phyloP scores from a whole-genome alignment of 305 asterid species.

The Solanum hybrid region DNA sequence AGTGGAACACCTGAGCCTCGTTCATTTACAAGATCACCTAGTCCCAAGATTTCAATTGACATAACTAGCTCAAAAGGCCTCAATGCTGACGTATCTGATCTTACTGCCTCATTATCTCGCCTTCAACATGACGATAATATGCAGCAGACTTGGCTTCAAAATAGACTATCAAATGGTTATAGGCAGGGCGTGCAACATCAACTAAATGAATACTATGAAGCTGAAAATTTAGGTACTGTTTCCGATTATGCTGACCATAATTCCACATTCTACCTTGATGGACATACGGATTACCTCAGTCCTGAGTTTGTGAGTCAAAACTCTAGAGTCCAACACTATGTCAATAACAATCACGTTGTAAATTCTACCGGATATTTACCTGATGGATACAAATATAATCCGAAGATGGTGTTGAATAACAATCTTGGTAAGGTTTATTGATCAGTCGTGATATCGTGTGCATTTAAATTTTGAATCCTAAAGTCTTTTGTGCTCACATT shows the following conservation, averaged over 20 bases:
- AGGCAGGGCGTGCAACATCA: conserved; percentile 25
- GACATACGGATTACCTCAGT: conserved; percentile 32
- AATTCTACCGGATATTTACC: conserved; percentile 13
- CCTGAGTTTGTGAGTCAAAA: conserved; percentile 34
- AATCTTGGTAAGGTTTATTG: conserved; percentile 11
- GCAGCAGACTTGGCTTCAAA: conserved; percentile 25
- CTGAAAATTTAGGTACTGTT: conserved; percentile 27
- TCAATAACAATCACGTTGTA: not conserved
- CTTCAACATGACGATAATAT: conserved; percentile 18
- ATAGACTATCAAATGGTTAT: conserved; percentile 24
- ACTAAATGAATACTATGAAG: conserved; percentile 27
- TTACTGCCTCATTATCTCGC: conserved; percentile 44
- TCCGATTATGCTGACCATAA: conserved; percentile 18
- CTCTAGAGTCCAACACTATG: conserved; percentile 25
- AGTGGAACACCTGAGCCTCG: conserved; percentile 22
- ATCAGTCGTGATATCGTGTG: not conserved
- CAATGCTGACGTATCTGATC: conserved; percentile 32
- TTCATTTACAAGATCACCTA: conserved; percentile 14
- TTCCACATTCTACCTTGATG: conserved; percentile 22
- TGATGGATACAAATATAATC: conserved; percentile 17
- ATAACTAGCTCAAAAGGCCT: conserved; percentile 17
- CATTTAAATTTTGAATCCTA: not conserved
- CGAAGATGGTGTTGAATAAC: conserved; percentile 8
- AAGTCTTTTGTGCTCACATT: not conserved
- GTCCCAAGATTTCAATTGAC: conserved; percentile 17